Base-by-base conservation (phyloP, 164 flowering plant genomes). In the Vitis amurensis region DNA sequence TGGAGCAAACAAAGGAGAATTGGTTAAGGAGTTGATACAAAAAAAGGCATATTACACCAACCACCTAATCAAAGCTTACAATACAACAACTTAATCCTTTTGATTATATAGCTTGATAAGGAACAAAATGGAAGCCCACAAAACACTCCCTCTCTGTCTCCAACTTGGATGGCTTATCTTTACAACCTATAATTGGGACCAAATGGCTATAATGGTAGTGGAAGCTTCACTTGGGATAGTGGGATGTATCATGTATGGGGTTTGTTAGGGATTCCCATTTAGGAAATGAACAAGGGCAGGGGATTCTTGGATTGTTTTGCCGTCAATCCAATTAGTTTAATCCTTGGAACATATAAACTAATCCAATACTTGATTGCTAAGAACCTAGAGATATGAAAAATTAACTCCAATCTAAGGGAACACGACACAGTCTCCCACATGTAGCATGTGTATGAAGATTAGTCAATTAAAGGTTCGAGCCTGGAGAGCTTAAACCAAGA, bases 351-450 rank as follows among this genome's bases (percentile, higher is more conserved):
- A 53, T 30, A 55, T 71, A 80, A 83, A 72, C 61, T 61, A 79
- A 70, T 66, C 44, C 63, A 30, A 19, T 56, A 72, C 65, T 78
- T 73, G 82, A 71, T 70, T 73, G 74, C 66, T 31, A 50, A 64
- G 68, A 66, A 63, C 78, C 71, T 77, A 57, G 78, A 73, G 74
- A 68, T 64, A 61, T 73, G 78, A 66, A 73, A 62, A 69, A 63
- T 37, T 61, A 74, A 57, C 70, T 61, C 72, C 58, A 67, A 50
- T 62, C 47, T 74, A 52, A 56, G 72, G 76, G 67, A 66, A 68
- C 57, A 63, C 77, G 69, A 80, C 88, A 81, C 89, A 75, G 87
- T 88, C 87, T 85, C 84, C 90, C 82, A 88, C 82, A 75, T 79
- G 81, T 59, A 55, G 78, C 91, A 88, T 86, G 91, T 85, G 88